Evolutionary conservation across 2,329 filamentous ascomycete genomes (phyloP), one percentile per base, ranked within the genome.

Genomic region (Diaporthe sp.): DNA sequence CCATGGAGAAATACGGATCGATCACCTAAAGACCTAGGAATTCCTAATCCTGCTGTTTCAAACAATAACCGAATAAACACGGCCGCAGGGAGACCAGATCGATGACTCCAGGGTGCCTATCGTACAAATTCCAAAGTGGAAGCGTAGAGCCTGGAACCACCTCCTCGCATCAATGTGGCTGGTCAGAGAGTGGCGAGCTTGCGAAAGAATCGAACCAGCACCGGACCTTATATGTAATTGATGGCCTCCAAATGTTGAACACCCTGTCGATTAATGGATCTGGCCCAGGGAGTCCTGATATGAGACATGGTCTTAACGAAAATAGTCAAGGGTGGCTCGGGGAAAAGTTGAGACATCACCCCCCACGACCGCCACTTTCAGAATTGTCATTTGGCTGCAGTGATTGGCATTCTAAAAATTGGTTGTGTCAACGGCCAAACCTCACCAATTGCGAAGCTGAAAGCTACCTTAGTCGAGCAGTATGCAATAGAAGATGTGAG

Each of bases 301-400:
- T 68, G 32, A 68, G 63, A 68, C 63, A 68, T 27, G 47, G 47
- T 68, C 63, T 68, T n/a, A 68, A 27, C n/a, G 47, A 68, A 27
- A 53, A 53, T 39, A 53, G 63, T 35, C 30, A 39, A 53, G 63
- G 63, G 63, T 27, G 30, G 39, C 19, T 47, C 59, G 59, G 39
- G 59, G 59, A 22, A 65, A 32, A 65, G 4, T 13, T 68, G 63
- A 68, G 63, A 68, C 63, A 68, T 27, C 4, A n/a, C 44, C 44
- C 37, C 44, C 63, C 44, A 51, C 63, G 22, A 19, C 42, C 42
- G 44, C 61, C 61, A 51, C 25, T 7, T 47, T 47, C 58, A 65
- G 10, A n/a, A 65, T 30, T 17, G 4, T 59, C 17, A 7, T 39
- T 5, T 39, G 37, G 10, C 9, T 19, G 2, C 22, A 22, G n/a